Conservation (phyloP, 495 filamentous ascomycete species). For the Xylaria scruposa region DNA sequence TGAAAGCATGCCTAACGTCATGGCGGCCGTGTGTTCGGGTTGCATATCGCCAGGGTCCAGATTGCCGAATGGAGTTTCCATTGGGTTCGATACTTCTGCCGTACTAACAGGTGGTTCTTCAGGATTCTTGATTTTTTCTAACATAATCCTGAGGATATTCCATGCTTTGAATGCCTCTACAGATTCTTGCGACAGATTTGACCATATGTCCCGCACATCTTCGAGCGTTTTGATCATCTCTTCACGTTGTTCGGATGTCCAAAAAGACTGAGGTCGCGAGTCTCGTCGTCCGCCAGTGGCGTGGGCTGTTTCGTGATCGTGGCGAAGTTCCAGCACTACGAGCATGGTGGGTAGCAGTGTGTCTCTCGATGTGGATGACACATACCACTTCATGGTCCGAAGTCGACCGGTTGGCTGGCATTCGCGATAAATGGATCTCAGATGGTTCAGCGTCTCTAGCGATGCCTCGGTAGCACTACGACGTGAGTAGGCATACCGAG, state of each 20-base stretch:
- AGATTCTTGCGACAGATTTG: constrained; percentile 72
- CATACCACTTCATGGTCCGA: constrained; percentile 74
- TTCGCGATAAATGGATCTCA: constrained; percentile 78
- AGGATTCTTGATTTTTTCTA: constrained; percentile 69
- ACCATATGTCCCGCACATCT: constrained; percentile 78
- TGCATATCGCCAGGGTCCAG: constrained; percentile 47
- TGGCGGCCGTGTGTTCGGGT: constrained; percentile 73
- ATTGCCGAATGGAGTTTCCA: constrained; percentile 37
- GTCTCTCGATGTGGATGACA: constrained; percentile 79
- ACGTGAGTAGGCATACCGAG: constrained; percentile 81
- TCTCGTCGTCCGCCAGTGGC: constrained; percentile 42
- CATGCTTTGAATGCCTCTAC: constrained; percentile 89
- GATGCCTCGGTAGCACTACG: constrained; percentile 81
- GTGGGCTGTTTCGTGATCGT: constrained; percentile 48
- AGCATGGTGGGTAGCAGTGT: constrained; percentile 91
- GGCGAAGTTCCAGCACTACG: constrained; percentile 76
- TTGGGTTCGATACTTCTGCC: constrained; percentile 35
- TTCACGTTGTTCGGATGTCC: constrained; percentile 71
- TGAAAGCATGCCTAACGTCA: constrained; percentile 81
- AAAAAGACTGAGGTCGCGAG: constrained; percentile 64
- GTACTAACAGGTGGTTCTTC: constrained; percentile 21
- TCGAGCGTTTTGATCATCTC: constrained; percentile 80
- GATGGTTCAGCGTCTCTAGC: constrained; percentile 74
- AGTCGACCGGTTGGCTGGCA: constrained; percentile 74
- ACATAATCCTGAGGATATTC: constrained; percentile 77